Conservation (phyloP, 106 monocot species). For the Dendrobium huoshanense region DNA sequence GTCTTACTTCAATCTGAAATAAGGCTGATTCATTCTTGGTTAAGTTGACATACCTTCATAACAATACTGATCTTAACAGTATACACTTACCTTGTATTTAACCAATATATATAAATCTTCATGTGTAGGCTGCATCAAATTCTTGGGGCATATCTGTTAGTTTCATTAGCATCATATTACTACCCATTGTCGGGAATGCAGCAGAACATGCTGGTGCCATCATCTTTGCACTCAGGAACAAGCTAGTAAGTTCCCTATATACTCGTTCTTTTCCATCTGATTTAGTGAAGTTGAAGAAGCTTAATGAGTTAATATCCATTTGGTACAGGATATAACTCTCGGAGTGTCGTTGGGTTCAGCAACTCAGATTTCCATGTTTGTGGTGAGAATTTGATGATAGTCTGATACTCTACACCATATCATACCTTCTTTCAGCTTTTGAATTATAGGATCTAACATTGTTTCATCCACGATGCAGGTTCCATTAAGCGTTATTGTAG, state of each 20-base stretch:
- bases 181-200: conserved; percentile 69
- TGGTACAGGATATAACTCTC: conserved; percentile 75
- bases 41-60: not conserved
- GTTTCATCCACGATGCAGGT: conserved; percentile 25
- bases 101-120: not conserved
- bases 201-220: conserved; percentile 71
- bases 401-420: not conserved
- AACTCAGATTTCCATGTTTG: conserved; percentile 91
- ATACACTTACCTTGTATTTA: not conserved
- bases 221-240: conserved; percentile 62
- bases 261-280: not conserved
- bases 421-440: not conserved
- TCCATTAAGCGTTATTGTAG: conserved; percentile 58
- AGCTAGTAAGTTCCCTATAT: conserved; percentile 34
- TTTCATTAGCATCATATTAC: conserved; percentile 61
- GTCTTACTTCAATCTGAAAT: not conserved
- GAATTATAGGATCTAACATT: not conserved
- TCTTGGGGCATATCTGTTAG: conserved; percentile 47
- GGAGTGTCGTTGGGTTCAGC: conserved; percentile 93
- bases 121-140: conserved; percentile 45
- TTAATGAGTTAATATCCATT: not conserved
- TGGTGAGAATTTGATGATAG: conserved; percentile 36
- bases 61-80: not conserved
- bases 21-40: not conserved
- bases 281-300: not conserved